These are phyloP conservation scores for Candida sithepensis DNA, from an alignment of 805 yeast species.

Conservation along the genomic window DNA sequence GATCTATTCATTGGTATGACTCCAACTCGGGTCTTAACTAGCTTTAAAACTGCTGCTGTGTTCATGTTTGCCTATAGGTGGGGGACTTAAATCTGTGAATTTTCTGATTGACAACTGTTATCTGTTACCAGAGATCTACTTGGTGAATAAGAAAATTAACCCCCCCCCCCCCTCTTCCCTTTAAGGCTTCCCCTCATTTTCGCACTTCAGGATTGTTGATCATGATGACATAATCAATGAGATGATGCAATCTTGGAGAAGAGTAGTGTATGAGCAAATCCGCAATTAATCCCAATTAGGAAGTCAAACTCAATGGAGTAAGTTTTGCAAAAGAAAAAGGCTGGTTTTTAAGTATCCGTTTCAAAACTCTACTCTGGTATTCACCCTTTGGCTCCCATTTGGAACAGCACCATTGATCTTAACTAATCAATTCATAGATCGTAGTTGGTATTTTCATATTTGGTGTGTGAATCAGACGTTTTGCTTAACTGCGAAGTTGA, in stretches of 20 bases:
- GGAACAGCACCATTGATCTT: too few species aligned
- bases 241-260: not conserved
- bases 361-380: not conserved
- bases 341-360: slow-evolving; percentile 6
- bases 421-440: slow-evolving; percentile 27
- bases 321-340: slow-evolving; percentile 2
- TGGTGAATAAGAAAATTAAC: too few species aligned
- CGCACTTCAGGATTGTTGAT: not conserved
- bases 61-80: not conserved
- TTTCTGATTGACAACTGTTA: too few species aligned
- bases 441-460: too few species aligned
- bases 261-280: not conserved
- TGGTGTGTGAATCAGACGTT: too few species aligned
- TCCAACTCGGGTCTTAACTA: slow-evolving; percentile 2
- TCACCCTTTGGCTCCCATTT: not conserved
- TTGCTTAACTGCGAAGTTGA: too few species aligned
- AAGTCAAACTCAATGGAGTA: not conserved
- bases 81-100: too few species aligned
- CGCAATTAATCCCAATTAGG: slow-evolving; percentile 3
- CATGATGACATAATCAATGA: not conserved
- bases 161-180: not conserved
- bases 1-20: slow-evolving; percentile 2
- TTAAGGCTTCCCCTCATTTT: slow-evolving; percentile 2
- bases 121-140: too few species aligned
- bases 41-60: not conserved